Base-by-base conservation (phyloP, 192 early-diverging fungal genomes). In the Phycomyces blakesleeanus region DNA sequence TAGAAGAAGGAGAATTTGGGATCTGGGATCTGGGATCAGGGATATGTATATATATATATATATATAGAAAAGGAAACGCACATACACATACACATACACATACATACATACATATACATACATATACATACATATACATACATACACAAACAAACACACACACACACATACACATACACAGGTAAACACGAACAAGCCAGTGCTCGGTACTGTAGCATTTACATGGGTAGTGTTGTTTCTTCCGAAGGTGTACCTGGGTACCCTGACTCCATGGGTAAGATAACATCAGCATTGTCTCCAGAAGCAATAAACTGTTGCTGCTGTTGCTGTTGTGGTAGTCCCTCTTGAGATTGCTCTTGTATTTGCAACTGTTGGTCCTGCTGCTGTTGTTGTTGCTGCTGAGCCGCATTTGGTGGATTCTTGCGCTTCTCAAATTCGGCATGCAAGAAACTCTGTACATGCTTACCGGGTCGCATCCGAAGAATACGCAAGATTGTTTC, bases 401-500 rank as follows among this genome's bases (percentile, higher is more conserved):
- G 44, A 11, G 18, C n/a, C n/a, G n/a, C 12, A 18, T 47, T 47
- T 2, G 54, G 51, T 20, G 18, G 5, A 11, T 29, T 47, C 16
- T 67, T 68, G 4, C 67, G 61, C 55, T 54, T 60, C 18, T 67
- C 64, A 62, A 67, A 69, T 12, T 75, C 62, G 3, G 64, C 67
- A 24, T 68, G 61, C 6, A 82, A 57, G 41, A 79, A 82, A 6
- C 67, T 63, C 7, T 70, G 60, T 14, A 75, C 78, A 20, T 52
- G 34, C 24, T 75, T 70, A 7, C 72, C 78, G 11, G 58, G 58
- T 38, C 76, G 73, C 74, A 79, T 74, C 55, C 81, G 63, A 37
- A 82, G 58, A 34, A 82, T 77, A 51, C 81, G 67, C 51, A 82
- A 54, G 16, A 82, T 70, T 0, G 78, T 63, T 51, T 82, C 81